Evolutionary conservation across 306 rosid genomes (phyloP).

Genomic region (Quercus agrifolia): DNA sequence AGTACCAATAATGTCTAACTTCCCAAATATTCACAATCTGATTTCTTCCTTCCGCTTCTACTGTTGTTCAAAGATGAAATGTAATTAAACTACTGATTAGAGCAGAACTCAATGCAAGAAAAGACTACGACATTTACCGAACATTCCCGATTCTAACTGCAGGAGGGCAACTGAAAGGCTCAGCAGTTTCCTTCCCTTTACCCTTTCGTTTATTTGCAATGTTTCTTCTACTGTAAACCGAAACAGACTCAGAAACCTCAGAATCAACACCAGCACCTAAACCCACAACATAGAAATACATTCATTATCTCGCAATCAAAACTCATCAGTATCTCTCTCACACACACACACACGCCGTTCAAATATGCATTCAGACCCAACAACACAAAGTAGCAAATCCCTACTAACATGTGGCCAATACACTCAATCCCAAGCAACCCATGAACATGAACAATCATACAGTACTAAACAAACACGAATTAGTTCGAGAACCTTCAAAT

Average conservation of each 20-base stretch:
- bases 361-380: too few relatives aligned
- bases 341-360: too few relatives aligned
- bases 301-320: not conserved
- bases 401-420: too few relatives aligned
- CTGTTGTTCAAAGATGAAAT: not conserved
- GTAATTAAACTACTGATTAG: not conserved
- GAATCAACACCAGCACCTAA: constrained; percentile 28
- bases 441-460: too few relatives aligned
- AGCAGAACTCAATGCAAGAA: not conserved
- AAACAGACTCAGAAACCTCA: constrained; percentile 35
- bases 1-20: not conserved
- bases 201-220: constrained; percentile 32
- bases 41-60: not conserved
- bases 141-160: constrained; percentile 14
- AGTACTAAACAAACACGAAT: too few relatives aligned
- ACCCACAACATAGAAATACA: constrained; percentile 4
- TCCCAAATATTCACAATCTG: not conserved
- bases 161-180: constrained; percentile 29
- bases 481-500: too few relatives aligned
- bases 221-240: constrained; percentile 30
- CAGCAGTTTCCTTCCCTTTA: constrained; percentile 28
- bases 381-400: too few relatives aligned
- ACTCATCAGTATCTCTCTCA: too few relatives aligned
- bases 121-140: constrained; percentile 25
- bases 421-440: too few relatives aligned